These are phyloP conservation scores for Galerina sulciceps DNA, from an alignment of 768 basidiomycete species.

Conservation along the genomic window DNA sequence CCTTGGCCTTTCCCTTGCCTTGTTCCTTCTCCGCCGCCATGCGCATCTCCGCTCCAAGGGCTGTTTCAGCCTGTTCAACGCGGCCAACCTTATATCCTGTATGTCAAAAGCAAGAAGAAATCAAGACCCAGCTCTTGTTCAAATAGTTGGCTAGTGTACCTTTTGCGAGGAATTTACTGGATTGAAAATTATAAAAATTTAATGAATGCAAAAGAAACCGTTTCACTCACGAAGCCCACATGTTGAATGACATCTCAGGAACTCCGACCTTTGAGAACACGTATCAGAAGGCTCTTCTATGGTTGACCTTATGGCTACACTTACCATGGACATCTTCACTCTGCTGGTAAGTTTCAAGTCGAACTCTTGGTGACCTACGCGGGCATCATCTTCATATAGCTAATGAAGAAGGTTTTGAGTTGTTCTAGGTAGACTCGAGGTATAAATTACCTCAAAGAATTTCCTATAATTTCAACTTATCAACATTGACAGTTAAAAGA, in stretches of 20 bases:
- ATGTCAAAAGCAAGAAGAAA: neutral
- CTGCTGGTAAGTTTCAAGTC: conserved; percentile 90
- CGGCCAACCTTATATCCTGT: conserved; percentile 92
- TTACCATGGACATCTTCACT: conserved; percentile 99
- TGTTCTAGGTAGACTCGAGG: neutral
- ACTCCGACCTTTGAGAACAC: conserved; percentile 75
- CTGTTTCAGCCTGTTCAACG: conserved; percentile 97
- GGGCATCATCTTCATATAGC: conserved; percentile 97
- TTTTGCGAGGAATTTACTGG: conserved; percentile 83
- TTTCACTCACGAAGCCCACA: conserved; percentile 81
- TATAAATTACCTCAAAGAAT: conserved; percentile 67
- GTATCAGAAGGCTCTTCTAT: neutral
- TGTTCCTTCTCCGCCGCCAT: conserved; percentile 71
- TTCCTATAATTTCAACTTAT: conserved; percentile 50
- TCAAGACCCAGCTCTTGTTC: neutral
- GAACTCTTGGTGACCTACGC: conserved; percentile 91
- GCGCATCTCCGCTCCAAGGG: conserved; percentile 96
- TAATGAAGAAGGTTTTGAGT: conserved; percentile 23
- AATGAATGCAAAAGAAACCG: neutral
- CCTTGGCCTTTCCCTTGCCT: conserved; percentile 49
- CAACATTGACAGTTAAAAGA: neutral
- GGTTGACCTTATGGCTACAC: conserved; percentile 12
- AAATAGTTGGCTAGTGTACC: conserved; percentile 35
- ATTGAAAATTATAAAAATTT: neutral
- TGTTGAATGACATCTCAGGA: conserved; percentile 91